Evolutionary conservation across 805 yeast genomes (phyloP).

Genomic region (Torulaspora quercuum): DNA sequence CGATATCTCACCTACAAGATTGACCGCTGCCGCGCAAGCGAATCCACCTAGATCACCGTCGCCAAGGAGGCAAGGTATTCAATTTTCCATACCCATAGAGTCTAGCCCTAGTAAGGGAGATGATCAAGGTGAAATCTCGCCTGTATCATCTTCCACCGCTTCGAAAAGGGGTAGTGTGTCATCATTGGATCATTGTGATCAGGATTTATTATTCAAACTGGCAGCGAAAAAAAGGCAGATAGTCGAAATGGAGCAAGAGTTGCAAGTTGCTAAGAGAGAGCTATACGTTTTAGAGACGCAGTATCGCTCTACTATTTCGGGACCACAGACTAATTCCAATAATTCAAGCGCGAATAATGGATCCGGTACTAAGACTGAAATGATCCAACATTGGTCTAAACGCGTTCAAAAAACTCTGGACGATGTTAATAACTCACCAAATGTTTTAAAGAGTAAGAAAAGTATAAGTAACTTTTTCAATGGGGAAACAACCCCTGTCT

Average conservation of each 20-base stretch:
- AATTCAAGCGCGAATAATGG: background rate
- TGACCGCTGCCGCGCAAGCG: conserved; percentile 4
- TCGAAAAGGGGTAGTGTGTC: conserved; percentile 9
- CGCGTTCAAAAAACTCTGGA: conserved; percentile 20
- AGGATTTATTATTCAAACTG: conserved; percentile 36
- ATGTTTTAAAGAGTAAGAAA: conserved; percentile 21
- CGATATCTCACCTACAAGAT: conserved; percentile 4
- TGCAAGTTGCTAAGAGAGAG: conserved; percentile 40
- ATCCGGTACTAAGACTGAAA: conserved; percentile 4
- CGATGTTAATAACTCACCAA: conserved; percentile 25
- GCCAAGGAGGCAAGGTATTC: conserved; percentile 19
- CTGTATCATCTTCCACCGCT: conserved; percentile 5
- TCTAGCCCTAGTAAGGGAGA: conserved; percentile 10
- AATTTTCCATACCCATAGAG: conserved; percentile 16
- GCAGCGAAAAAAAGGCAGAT: conserved; percentile 55
- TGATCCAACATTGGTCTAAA: conserved; percentile 14
- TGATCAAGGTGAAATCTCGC: conserved; percentile 3
- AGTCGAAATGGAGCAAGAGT: conserved; percentile 45
- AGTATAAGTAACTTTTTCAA: conserved; percentile 27
- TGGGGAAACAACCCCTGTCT: conserved; percentile 1
- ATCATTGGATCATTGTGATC: conserved; percentile 11
- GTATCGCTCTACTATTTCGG: conserved; percentile 8
- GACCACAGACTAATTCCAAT: conserved; percentile 5
- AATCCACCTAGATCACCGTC: conserved; percentile 10
- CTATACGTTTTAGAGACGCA: conserved; percentile 36